A percentile compares a stretch with the other conserved stretches of the same genome.
Conservation (phyloP, 2,329 filamentous ascomycete genomes). For the Xylariales sp. region DNA sequence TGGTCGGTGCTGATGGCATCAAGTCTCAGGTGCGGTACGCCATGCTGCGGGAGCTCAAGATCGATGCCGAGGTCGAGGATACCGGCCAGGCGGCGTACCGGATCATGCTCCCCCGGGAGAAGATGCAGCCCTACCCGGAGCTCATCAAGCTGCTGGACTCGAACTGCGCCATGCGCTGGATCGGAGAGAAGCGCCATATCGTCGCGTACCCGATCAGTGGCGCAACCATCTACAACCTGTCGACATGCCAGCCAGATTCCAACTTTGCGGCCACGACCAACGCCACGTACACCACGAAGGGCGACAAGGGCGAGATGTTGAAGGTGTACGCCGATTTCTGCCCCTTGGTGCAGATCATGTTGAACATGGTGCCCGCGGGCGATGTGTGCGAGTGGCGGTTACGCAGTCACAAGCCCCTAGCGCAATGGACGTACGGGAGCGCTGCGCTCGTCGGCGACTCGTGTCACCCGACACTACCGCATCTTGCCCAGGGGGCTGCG, state of each 20-base stretch:
- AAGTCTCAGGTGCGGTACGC: conserved; percentile 46
- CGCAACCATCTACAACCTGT: conserved; percentile 62
- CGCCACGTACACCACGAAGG: conserved; percentile 59
- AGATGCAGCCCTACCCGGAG: conserved; percentile 64
- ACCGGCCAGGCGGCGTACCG: conserved; percentile 75
- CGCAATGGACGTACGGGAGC: conserved; percentile 53
- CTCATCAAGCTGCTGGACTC: conserved; percentile 62
- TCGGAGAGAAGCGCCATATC: conserved; percentile 70
- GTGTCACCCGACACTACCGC: conserved; percentile 64
- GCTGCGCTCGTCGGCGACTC: conserved; percentile 59
- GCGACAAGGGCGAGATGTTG: conserved; percentile 56
- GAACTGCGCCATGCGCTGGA: conserved; percentile 68
- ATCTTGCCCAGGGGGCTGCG: conserved; percentile 63
- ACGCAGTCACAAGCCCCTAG: conserved; percentile 51
- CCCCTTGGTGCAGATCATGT: conserved; percentile 52
- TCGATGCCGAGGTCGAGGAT: conserved; percentile 54
- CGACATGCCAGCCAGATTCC: conserved; percentile 56
- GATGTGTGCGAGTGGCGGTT: conserved; percentile 63
- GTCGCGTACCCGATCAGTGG: conserved; percentile 71
- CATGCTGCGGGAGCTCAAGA: conserved; percentile 49
- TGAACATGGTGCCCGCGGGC: conserved; percentile 55
- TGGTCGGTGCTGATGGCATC: conserved; percentile 52
- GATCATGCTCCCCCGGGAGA: conserved; percentile 66
- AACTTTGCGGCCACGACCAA: conserved; percentile 55
- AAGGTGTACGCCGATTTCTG: conserved; percentile 59